Conservation (phyloP, 768 basidiomycete species). For the Suillus americanus region DNA sequence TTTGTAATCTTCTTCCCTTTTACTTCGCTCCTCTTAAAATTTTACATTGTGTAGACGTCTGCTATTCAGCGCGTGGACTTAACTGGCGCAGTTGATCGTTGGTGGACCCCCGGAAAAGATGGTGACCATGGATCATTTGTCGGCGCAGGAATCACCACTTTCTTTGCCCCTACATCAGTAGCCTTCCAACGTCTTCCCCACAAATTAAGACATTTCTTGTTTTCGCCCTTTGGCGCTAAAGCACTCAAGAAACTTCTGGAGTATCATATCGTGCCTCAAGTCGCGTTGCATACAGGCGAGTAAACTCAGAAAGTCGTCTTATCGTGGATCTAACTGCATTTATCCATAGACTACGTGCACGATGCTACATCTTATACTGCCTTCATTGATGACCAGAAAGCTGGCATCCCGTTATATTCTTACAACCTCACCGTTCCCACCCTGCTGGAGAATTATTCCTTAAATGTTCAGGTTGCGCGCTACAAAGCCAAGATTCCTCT, state of each 20-base stretch:
- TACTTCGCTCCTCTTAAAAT: background rate
- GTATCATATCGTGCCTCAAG: constrained; percentile 55
- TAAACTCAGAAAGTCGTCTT: background rate
- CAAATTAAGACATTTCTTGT: constrained; percentile 54
- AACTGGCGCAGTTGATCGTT: constrained; percentile 45
- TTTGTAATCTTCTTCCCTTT: background rate
- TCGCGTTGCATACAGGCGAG: constrained; percentile 51
- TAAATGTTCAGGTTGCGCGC: constrained; percentile 49
- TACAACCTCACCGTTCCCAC: constrained; percentile 40
- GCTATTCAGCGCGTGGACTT: constrained; percentile 52
- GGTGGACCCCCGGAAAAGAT: constrained; percentile 38
- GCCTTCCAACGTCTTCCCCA: constrained; percentile 48
- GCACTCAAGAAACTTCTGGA: constrained; percentile 54
- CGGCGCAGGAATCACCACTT: constrained; percentile 47
- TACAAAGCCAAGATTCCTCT: constrained; percentile 40
- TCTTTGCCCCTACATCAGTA: constrained; percentile 55
- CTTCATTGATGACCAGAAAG: constrained; percentile 1
- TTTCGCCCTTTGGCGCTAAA: constrained; percentile 56
- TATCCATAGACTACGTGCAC: constrained; percentile 13
- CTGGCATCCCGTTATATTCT: constrained; percentile 25
- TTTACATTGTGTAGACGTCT: constrained; percentile 42
- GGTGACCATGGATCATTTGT: constrained; percentile 38
- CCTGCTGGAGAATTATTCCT: constrained; percentile 40
- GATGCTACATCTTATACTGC: constrained; percentile 7
- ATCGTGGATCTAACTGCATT: background rate